Evolutionary conservation across 306 rosid genomes (phyloP).

Genomic region (Corylus avellana): DNA sequence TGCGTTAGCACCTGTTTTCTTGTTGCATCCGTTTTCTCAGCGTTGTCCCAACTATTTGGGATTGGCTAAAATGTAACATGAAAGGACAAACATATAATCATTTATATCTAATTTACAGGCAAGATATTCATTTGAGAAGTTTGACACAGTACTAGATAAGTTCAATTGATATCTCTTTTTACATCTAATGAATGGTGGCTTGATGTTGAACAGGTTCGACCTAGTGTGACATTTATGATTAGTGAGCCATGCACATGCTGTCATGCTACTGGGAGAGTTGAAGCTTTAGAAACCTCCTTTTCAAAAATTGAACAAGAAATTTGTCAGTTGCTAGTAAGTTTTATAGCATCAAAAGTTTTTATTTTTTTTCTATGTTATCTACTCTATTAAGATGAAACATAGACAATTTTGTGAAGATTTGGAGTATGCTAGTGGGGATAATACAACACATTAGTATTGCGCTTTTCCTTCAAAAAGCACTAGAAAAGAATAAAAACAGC

Average conservation of each 20-base stretch:
- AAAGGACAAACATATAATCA: neutral
- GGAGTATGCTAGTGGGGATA: conserved; percentile 1
- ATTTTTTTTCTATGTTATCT: neutral
- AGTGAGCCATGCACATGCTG: conserved; percentile 93
- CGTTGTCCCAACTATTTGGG: conserved; percentile 14
- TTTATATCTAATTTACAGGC: neutral
- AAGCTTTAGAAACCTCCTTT: conserved; percentile 92
- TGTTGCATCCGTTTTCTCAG: neutral
- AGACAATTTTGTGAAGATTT: neutral
- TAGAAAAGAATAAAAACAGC: neutral
- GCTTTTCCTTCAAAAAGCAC: neutral
- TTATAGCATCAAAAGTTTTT: neutral
- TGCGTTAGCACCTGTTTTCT: too few relatives aligned
- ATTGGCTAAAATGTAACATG: conserved; percentile 11
- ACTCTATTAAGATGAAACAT: neutral
- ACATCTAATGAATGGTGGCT: conserved; percentile 29
- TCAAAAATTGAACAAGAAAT: conserved; percentile 96
- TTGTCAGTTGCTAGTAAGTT: conserved; percentile 81
- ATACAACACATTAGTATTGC: neutral
- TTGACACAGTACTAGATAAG: neutral
- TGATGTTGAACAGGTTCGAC: conserved; percentile 77
- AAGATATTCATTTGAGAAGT: neutral
- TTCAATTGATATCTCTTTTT: neutral
- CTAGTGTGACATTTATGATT: conserved; percentile 95
- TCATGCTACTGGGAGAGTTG: conserved; percentile 97